A percentile compares a stretch with the other conserved stretches of the same genome.
Conservation (phyloP, 2,329 filamentous ascomycete species). For the Trichoderma sp. region DNA sequence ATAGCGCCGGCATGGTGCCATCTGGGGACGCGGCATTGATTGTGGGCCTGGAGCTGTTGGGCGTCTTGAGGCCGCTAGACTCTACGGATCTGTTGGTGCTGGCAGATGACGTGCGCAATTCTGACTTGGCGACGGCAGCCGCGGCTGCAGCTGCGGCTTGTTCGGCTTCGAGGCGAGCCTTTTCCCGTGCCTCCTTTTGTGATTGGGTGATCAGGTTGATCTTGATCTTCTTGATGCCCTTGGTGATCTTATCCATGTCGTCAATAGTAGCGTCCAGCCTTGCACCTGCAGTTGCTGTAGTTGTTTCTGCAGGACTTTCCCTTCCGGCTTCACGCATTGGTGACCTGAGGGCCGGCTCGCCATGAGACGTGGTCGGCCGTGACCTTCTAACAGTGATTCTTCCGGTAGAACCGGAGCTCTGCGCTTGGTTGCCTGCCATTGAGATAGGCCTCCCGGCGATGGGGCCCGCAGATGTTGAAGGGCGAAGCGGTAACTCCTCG, state of each 20-base stretch:
- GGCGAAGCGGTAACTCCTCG: slow-evolving; percentile 25
- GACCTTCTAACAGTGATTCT: slow-evolving; percentile 60
- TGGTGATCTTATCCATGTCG: slow-evolving; percentile 57
- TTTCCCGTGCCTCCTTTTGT: slow-evolving; percentile 56
- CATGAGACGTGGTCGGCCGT: slow-evolving; percentile 50
- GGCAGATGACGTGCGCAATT: not conserved
- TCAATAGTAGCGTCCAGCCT: slow-evolving; percentile 29
- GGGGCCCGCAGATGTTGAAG: slow-evolving; percentile 16
- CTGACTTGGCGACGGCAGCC: not conserved
- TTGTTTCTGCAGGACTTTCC: slow-evolving; percentile 27
- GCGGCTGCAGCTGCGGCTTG: slow-evolving; percentile 10
- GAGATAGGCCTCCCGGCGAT: slow-evolving; percentile 9
- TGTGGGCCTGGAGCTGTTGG: not conserved
- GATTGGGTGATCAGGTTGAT: slow-evolving; percentile 62
- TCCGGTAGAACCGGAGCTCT: slow-evolving; percentile 34
- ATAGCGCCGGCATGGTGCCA: slow-evolving; percentile 27
- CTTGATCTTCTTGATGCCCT: slow-evolving; percentile 63
- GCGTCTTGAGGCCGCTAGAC: slow-evolving; percentile 9
- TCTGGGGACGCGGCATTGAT: not conserved
- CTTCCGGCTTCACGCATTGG: slow-evolving; percentile 42
- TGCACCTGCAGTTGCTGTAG: slow-evolving; percentile 17
- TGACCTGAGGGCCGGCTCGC: slow-evolving; percentile 39
- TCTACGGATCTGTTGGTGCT: slow-evolving; percentile 2
- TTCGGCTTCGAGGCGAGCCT: slow-evolving; percentile 31
- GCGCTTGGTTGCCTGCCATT: slow-evolving; percentile 43